phyloP scores from a whole-genome alignment of 305 asterid genomes.

The Solanum hybrid region DNA sequence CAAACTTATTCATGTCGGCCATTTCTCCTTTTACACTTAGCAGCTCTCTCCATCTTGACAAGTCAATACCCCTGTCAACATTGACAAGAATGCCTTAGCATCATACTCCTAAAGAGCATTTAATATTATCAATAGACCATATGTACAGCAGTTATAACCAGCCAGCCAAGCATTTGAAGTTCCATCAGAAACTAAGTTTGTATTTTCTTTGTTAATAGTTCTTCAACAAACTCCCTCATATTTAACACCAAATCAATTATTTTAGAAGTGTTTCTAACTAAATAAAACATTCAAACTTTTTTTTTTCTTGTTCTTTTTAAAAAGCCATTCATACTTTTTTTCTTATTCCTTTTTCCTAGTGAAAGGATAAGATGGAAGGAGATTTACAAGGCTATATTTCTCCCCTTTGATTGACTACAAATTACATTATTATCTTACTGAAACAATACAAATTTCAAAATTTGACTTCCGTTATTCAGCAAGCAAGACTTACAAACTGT shows the following conservation, averaged over 20 bases:
- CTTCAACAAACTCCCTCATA: not conserved
- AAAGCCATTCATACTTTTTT: not conserved
- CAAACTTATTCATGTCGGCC: conserved; percentile 82
- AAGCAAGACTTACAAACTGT: not conserved
- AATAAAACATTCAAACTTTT: not conserved
- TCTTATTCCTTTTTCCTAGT: not conserved
- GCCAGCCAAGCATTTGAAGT: conserved; percentile 1
- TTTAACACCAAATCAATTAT: not conserved
- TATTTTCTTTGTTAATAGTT: not conserved
- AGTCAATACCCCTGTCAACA: conserved; percentile 67
- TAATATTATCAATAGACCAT: not conserved
- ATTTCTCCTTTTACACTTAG: conserved; percentile 51
- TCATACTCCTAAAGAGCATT: not conserved
- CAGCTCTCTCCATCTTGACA: conserved; percentile 79
- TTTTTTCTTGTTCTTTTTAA: not conserved
- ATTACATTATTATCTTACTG: not conserved
- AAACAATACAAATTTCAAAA: not conserved
- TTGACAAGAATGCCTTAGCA: not conserved
- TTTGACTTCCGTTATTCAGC: not conserved
- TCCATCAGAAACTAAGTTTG: not conserved
- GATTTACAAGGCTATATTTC: not conserved
- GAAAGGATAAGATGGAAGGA: not conserved
- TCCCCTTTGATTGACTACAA: not conserved
- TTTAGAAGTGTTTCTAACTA: not conserved
- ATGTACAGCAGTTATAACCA: not conserved